Evolutionary conservation across 352 stramenopile species (phyloP).

Genomic region (Phytophthora podocarpi): DNA sequence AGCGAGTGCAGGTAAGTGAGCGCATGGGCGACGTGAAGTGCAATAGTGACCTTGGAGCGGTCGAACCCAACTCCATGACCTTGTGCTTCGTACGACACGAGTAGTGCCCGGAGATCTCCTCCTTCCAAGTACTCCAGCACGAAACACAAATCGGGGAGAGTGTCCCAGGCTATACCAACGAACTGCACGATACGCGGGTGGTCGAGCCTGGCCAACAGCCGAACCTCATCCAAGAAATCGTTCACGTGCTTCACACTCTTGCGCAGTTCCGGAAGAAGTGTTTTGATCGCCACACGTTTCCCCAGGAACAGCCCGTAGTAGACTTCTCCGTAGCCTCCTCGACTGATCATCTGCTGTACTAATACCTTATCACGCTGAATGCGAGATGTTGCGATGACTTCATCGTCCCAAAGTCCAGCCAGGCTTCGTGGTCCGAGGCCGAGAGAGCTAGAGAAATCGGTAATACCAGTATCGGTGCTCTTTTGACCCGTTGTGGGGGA

Average conservation of each 20-base stretch:
- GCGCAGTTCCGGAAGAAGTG: constrained; percentile 17
- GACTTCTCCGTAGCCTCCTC: constrained; percentile 32
- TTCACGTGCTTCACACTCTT: constrained; percentile 30
- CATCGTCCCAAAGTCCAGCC: constrained; percentile 26
- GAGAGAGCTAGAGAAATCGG: constrained; percentile 2
- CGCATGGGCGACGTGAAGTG: constrained; percentile 41
- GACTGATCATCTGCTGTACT: constrained; percentile 27
- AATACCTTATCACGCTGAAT: constrained; percentile 35
- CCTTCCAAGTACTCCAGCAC: constrained; percentile 69
- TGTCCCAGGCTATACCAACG: constrained; percentile 60
- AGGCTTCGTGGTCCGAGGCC: constrained; percentile 4
- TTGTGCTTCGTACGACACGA: constrained; percentile 24
- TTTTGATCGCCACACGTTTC: constrained; percentile 32
- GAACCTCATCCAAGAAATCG: constrained; percentile 47
- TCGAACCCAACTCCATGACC: constrained; percentile 26
- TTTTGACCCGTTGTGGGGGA: neutral
- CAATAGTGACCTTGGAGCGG: constrained; percentile 48
- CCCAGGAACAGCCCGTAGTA: constrained; percentile 26
- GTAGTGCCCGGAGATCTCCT: constrained; percentile 55
- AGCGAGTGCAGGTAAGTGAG: constrained; percentile 52
- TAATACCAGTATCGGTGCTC: neutral
- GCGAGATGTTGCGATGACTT: constrained; percentile 26
- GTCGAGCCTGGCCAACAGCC: constrained; percentile 46
- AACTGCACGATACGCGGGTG: constrained; percentile 63
- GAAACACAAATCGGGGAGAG: constrained; percentile 40